Conservation (phyloP, 768 basidiomycete genomes). For the Roridomyces roridus region DNA sequence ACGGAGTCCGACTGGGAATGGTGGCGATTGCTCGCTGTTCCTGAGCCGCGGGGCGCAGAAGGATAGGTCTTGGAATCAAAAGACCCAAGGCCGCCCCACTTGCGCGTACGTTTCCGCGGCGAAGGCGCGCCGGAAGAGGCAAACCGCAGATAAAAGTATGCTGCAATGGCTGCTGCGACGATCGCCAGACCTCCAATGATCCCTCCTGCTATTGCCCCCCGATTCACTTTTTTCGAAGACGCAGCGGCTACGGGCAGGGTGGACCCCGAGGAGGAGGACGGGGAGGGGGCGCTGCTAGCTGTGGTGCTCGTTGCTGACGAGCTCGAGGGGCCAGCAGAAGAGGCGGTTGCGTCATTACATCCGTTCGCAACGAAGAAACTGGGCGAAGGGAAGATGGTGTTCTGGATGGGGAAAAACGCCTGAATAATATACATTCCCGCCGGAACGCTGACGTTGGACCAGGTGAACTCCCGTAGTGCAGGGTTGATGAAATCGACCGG, state of each 20-base stretch:
- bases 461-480: slow-evolving; percentile 35
- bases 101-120: slow-evolving; percentile 23
- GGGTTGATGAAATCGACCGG: slow-evolving; percentile 32
- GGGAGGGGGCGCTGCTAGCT: slow-evolving; percentile 17
- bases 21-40: background rate
- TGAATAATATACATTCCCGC: slow-evolving; percentile 55
- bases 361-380: slow-evolving; percentile 40
- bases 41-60: background rate
- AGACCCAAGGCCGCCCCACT: slow-evolving; percentile 41
- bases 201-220: slow-evolving; percentile 57
- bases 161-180: slow-evolving; percentile 35
- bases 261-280: slow-evolving; percentile 22
- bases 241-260: slow-evolving; percentile 31
- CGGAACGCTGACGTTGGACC: slow-evolving; percentile 53
- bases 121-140: slow-evolving; percentile 35
- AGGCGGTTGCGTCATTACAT: slow-evolving; percentile 30
- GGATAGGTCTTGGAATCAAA: slow-evolving; percentile 28
- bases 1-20: slow-evolving; percentile 23
- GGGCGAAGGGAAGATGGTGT: slow-evolving; percentile 21
- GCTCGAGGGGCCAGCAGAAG: slow-evolving; percentile 9
- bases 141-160: slow-evolving; percentile 28
- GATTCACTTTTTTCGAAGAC: slow-evolving; percentile 35
- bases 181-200: slow-evolving; percentile 54
- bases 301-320: slow-evolving; percentile 26
- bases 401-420: slow-evolving; percentile 31